Base-by-base conservation (phyloP, 441 rosid species). In the Populus hybrid region DNA sequence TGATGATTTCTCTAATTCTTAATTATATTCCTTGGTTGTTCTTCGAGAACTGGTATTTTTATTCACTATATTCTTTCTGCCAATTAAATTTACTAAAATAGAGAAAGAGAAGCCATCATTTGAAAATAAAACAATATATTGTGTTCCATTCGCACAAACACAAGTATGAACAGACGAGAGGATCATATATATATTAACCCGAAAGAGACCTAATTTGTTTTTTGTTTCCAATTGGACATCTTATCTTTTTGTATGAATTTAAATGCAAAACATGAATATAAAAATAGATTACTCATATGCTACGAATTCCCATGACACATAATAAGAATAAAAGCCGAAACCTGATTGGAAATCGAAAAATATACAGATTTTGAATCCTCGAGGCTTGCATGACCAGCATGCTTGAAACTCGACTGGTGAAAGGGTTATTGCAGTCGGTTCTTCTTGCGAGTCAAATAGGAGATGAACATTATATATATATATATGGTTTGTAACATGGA, bases 361-460 rank as follows among this genome's bases (percentile, higher is more conserved):
- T 38, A 38, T 38, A 38, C 2, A 46, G 6, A 46, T 46, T 14
- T 7, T 46, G 57, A 46, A 14, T 14, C 19, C 57, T 14, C 2
- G 57, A 46, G 57, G 57, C 57, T 46, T 14, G 57, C 57, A 4
- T 46, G 19, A 14, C 3, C 57, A 46, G 57, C 57, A 4, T 46
- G 18, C 57, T 46, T 46, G 36, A 7, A 35, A 46, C 57, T 46
- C 57, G 57, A 46, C 57, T 4, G 57, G 6, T 46, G 7, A 46
- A 46, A 14, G 57, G 57, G 19, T 46, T 38, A 46, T 46, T 46
- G 57, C 3, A 46, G 57, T 46, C 57, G 57, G 57, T 46, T 5
- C 3, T 74, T 63, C 10, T 76, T 18, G 72, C n/a, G 64, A 72
- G 85, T 84, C 85, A 83, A 87, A 76, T 74, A 66, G 26, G 23